Evolutionary conservation across 2,329 filamentous ascomycete genomes (phyloP), one percentile per base, ranked within the genome.

Genomic region (Venturia effusa): DNA sequence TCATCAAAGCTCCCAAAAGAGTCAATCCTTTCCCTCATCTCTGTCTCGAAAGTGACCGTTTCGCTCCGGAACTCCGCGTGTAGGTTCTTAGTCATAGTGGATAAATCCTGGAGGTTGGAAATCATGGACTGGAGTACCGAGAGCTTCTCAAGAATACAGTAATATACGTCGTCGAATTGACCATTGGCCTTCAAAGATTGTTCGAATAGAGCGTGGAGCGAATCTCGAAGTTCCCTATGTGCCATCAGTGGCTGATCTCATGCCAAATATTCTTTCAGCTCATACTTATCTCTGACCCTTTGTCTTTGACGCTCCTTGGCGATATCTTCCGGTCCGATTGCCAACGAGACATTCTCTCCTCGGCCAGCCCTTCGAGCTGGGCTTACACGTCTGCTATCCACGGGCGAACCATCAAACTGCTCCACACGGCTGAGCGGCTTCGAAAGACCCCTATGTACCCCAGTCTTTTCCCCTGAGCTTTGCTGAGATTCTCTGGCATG

Each of bases 121-220:
- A 92, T 82, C 0, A 85, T 90, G 68, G 79, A 81, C 63, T 87
- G 86, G 43, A 92, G 77, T 0, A 80, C 74, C 61, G 81, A 81
- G 60, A 88, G 80, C 70, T 88, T 89, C 71, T 90, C 86, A 37
- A 91, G 78, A 11, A 92, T 82, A 0, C 84, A 83, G 67, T 89
- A 88, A 75, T 92, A 92, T 3, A 87, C 87, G 65, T 88, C 84
- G 72, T 92, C 88, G 51, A 93, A 82, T 40, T 82, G 82, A 66
- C 82, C 80, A 19, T 86, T 89, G 30, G 86, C 84, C 27, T 79
- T 75, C 64, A 84, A 80, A 27, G 88, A 88, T 71, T 86, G 81
- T 39, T 80, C 76, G 68, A 81, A 81, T 13, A 92, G 78, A 60
- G 67, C 68, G 61, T 76, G 74, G 11, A 81, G 69, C 27, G 75